Evolutionary conservation across 306 rosid genomes (phyloP), one percentile per base, ranked within the genome.

Genomic region (Chamaecrista fasciculata): DNA sequence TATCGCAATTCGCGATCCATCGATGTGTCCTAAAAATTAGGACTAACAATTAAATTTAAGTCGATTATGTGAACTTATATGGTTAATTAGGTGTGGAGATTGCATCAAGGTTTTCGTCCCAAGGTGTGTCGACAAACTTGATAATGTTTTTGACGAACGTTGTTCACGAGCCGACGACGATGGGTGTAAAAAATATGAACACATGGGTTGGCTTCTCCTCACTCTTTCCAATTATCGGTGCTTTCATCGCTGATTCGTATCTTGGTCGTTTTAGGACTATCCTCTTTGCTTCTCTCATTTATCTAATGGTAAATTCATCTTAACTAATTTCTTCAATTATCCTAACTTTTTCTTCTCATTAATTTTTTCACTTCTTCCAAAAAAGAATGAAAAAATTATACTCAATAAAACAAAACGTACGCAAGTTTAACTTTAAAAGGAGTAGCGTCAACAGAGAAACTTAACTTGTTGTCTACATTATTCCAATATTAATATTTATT

Each of bases 241-340:
- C 77, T 36, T 67, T 77, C 68, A 28, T 80, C 0, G 85, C 85
- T 2, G 88, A 84, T 29, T 84, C 88, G 5, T 74, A 44, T 42
- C 25, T 80, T 4, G 85, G 88, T 9, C 81, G 88, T 6, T 84
- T 80, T 79, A 70, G 23, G 0, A 78, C 85, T 57, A 84, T 84
- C 25, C 42, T 84, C 16, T 1, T 71, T 11, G 67, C 85, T 58
- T 56, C 77, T 36, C 3, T 34, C 71, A 71, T 80, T 20, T 84
- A 74, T 51, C 73, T 77, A 12, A 1, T 71, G 79, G 88, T 83
- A 71, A 18, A 2, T 25, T 8, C n/a, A 46, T 34, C 25, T 15
- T 39, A 28, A 18, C 34, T 12, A 33, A 12, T 1, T 15, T 12
- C 47, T 15, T 15, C 50, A n/a, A n/a, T n/a, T n/a, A n/a, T n/a